Conservation (phyloP, 1,284 basidiomycete genomes). For the Meira nashicola region DNA sequence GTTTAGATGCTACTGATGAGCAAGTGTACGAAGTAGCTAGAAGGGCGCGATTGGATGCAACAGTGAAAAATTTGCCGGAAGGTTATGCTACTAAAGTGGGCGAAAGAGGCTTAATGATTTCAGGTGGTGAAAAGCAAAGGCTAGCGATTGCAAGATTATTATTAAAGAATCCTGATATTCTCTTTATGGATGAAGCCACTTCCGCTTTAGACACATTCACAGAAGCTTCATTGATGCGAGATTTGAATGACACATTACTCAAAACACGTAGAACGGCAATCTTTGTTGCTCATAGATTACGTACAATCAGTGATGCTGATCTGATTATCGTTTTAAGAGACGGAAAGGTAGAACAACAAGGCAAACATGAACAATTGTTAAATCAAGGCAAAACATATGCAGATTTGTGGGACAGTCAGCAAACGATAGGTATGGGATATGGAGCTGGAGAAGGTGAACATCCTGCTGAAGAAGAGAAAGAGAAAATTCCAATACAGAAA, state of each 20-base stretch:
- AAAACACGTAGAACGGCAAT: slow-evolving; percentile 80
- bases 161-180: slow-evolving; percentile 85
- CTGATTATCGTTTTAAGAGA: slow-evolving; percentile 44
- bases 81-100: slow-evolving; percentile 87
- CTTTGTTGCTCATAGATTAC: slow-evolving; percentile 66
- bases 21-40: slow-evolving; percentile 77
- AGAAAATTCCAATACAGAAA: too few species aligned
- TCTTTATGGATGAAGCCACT: slow-evolving; percentile 98
- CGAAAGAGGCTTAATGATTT: slow-evolving; percentile 94
- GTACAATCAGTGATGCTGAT: slow-evolving; percentile 78
- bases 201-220: slow-evolving; percentile 91
- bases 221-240: slow-evolving; percentile 88
- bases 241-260: slow-evolving; percentile 75
- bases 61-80: slow-evolving; percentile 74
- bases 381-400: slow-evolving; percentile 31
- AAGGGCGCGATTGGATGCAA: slow-evolving; percentile 81
- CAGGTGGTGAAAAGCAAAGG: slow-evolving; percentile 94
- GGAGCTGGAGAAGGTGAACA: slow-evolving; percentile 14
- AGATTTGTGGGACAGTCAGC: slow-evolving; percentile 43
- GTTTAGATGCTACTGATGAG: slow-evolving; percentile 79
- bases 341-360: slow-evolving; percentile 39
- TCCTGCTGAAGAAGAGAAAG: neutral
- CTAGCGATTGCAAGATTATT: slow-evolving; percentile 87
- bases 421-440: slow-evolving; percentile 12
- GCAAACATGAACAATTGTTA: slow-evolving; percentile 40